Evolutionary conservation across 192 early-diverging fungal species (phyloP).

Genomic region (Linderina pennispora): DNA sequence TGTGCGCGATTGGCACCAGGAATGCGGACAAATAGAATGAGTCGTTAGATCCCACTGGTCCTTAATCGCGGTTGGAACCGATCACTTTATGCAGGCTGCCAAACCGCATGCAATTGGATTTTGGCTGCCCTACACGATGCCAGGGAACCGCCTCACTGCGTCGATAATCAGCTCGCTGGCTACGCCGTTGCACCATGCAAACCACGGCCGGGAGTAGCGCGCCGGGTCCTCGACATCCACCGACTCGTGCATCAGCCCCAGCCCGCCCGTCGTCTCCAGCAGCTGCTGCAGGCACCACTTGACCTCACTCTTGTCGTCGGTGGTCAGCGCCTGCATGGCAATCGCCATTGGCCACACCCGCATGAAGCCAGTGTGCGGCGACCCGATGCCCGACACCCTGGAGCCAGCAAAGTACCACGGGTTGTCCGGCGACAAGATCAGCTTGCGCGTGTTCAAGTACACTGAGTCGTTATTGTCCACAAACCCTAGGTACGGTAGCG

Average conservation of each 20-base stretch:
- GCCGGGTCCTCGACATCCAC: slow-evolving; percentile 39
- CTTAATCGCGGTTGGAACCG: no score
- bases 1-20: no score
- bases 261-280: slow-evolving; percentile 33
- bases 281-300: slow-evolving; percentile 33
- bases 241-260: slow-evolving; percentile 57
- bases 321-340: slow-evolving; percentile 46
- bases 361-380: slow-evolving; percentile 49
- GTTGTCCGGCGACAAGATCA: slow-evolving; percentile 49
- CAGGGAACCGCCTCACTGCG: slow-evolving; percentile 1
- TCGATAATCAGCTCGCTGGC: slow-evolving; percentile 38
- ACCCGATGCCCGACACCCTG: slow-evolving; percentile 44
- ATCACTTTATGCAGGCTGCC: no score
- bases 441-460: slow-evolving; percentile 50
- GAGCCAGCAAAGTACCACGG: slow-evolving; percentile 58
- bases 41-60: no score
- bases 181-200: slow-evolving; percentile 61
- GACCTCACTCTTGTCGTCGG: slow-evolving; percentile 30
- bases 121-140: no score
- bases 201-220: slow-evolving; percentile 47
- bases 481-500: slow-evolving; percentile 55
- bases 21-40: no score
- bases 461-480: slow-evolving; percentile 30
- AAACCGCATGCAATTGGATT: no score
- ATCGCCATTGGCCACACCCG: slow-evolving; percentile 59